A percentile compares a stretch with the other conserved stretches of the same genome.
phyloP scores from a whole-genome alignment of 1,284 basidiomycete species.

The Stygiomarasmius scandens region DNA sequence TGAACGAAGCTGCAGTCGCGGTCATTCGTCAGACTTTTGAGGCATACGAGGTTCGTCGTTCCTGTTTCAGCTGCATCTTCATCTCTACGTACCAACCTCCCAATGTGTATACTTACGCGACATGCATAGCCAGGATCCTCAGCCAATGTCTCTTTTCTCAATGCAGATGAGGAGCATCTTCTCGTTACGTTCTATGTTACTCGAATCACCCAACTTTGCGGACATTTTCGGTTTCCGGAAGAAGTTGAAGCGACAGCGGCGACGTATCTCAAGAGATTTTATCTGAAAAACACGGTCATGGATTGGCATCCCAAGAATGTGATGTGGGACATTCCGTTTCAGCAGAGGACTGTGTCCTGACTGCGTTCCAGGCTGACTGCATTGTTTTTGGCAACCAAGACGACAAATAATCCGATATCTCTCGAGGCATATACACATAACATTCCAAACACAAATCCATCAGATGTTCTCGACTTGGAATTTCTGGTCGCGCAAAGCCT shows the following conservation, averaged over 20 bases:
- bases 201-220: conserved; percentile 86
- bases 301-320: conserved; percentile 99
- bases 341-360: not conserved
- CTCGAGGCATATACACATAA: conserved; percentile 81
- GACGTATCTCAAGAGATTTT: conserved; percentile 94
- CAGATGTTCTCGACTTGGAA: conserved; percentile 90
- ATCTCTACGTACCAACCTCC: conserved; percentile 5
- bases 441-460: conserved; percentile 78
- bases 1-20: conserved; percentile 77
- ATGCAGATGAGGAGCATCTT: conserved; percentile 82
- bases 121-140: conserved; percentile 66
- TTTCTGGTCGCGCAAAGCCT: conserved; percentile 95
- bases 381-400: conserved; percentile 95
- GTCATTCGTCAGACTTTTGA: conserved; percentile 79
- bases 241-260: conserved; percentile 93
- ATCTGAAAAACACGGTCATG: conserved; percentile 97
- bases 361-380: conserved; percentile 79
- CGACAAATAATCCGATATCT: conserved; percentile 91
- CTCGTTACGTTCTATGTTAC: conserved; percentile 90
- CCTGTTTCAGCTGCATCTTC: not conserved
- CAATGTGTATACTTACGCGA: conserved; percentile 14
- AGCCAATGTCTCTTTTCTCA: conserved; percentile 70
- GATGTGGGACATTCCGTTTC: conserved; percentile 59
- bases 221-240: conserved; percentile 86
- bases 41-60: conserved; percentile 67